Evolutionary conservation across 2,329 filamentous ascomycete species (phyloP).

Genomic region (Hypoxylon sp.): DNA sequence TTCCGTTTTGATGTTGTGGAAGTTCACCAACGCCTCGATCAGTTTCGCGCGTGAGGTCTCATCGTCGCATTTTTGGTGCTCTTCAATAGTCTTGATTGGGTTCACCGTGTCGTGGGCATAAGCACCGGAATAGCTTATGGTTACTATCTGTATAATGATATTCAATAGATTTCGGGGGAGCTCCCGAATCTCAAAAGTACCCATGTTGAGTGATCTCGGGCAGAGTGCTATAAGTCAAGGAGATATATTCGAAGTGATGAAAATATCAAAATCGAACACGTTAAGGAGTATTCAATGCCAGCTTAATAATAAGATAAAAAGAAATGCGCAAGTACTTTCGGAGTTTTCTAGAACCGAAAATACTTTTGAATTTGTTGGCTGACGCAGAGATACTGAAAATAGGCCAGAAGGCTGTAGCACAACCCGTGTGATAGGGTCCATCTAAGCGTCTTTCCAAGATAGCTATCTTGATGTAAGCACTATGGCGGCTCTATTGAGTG

Average conservation of each 20-base stretch:
- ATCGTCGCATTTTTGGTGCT: background rate
- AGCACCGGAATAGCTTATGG: background rate
- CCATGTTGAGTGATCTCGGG: background rate
- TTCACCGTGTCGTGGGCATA: background rate
- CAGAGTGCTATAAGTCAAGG: background rate
- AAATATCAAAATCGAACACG: too few species aligned
- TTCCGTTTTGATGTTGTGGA: constrained; percentile 1
- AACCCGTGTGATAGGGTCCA: too few species aligned
- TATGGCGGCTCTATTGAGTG: too few species aligned
- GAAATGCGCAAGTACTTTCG: too few species aligned
- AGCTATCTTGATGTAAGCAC: too few species aligned
- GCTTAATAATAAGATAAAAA: too few species aligned
- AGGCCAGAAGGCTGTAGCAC: background rate
- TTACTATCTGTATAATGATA: constrained; percentile 3
- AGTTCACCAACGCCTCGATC: background rate
- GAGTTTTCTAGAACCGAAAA: too few species aligned
- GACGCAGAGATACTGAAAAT: background rate
- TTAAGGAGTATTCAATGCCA: too few species aligned
- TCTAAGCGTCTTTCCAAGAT: too few species aligned
- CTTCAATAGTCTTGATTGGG: background rate
- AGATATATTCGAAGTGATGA: too few species aligned
- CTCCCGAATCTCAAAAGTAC: background rate
- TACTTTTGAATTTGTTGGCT: too few species aligned
- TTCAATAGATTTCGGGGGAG: background rate
- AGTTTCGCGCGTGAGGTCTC: background rate